These are phyloP conservation scores for Pyrenopolyporus hunteri DNA, from an alignment of 495 filamentous ascomycete species.

Conservation along the genomic window DNA sequence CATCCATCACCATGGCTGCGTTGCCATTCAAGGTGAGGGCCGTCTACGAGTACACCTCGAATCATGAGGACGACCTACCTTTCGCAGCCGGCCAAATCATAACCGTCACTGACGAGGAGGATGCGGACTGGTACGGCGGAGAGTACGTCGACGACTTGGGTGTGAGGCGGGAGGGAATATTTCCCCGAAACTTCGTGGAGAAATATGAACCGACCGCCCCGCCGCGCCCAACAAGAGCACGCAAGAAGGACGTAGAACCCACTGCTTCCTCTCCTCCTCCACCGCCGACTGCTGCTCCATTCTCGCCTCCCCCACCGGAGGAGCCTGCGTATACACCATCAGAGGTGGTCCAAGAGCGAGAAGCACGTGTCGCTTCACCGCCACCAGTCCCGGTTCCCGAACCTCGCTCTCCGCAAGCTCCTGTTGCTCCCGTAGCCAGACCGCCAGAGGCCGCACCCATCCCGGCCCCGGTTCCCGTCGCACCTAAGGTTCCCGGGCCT, in stretches of 20 bases:
- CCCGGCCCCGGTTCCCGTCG: constrained; percentile 50
- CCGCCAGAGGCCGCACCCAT: constrained; percentile 47
- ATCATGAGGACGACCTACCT: constrained; percentile 91
- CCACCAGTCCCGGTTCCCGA: constrained; percentile 40
- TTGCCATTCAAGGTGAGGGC: constrained; percentile 93
- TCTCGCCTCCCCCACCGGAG: constrained; percentile 47
- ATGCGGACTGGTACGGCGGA: constrained; percentile 92
- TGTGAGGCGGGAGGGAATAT: constrained; percentile 81
- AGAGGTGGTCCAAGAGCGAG: constrained; percentile 44
- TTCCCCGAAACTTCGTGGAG: constrained; percentile 97
- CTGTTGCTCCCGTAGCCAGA: constrained; percentile 47
- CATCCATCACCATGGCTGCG: constrained; percentile 70
- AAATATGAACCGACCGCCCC: constrained; percentile 90
- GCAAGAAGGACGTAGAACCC: constrained; percentile 72
- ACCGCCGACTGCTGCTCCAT: constrained; percentile 63
- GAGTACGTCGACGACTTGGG: constrained; percentile 82
- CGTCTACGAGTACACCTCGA: constrained; percentile 88
- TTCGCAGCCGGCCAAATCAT: constrained; percentile 88
- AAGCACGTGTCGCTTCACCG: constrained; percentile 29
- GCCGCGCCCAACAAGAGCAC: constrained; percentile 76
- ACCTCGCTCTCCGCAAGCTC: constrained; percentile 32
- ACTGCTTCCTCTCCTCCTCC: constrained; percentile 64
- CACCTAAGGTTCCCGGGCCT: constrained; percentile 41
- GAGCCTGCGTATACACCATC: constrained; percentile 45
- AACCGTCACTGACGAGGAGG: constrained; percentile 89